Evolutionary conservation across 2,329 filamentous ascomycete species (phyloP).

Genomic region (Conoideocrella luteorostrata): DNA sequence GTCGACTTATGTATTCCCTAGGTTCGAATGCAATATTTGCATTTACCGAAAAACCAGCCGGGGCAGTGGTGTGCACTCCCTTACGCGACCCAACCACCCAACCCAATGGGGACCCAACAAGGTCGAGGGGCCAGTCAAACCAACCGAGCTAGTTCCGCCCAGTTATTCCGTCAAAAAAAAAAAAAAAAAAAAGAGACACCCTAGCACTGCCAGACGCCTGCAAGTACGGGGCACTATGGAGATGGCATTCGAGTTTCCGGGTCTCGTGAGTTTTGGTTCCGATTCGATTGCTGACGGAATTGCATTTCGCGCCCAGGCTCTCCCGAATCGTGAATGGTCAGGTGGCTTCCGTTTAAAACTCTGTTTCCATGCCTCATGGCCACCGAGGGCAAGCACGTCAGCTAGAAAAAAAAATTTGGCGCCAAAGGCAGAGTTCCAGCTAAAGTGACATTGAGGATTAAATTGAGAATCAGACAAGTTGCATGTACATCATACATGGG

Average conservation of each 20-base stretch:
- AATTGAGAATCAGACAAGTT: too few species aligned
- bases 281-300: too few species aligned
- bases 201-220: too few species aligned
- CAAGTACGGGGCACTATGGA: too few species aligned
- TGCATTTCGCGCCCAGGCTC: too few species aligned
- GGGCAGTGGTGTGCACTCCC: background rate
- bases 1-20: background rate
- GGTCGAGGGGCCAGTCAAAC: background rate
- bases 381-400: too few species aligned
- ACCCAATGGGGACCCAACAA: background rate
- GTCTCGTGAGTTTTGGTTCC: background rate
- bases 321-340: too few species aligned
- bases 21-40: constrained; percentile 2
- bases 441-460: background rate
- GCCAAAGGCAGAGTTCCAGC: background rate
- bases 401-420: too few species aligned
- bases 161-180: background rate
- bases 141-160: background rate
- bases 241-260: too few species aligned
- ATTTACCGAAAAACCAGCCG: constrained; percentile 10
- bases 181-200: too few species aligned
- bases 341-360: too few species aligned
- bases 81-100: background rate
- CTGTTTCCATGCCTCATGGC: too few species aligned
- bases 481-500: background rate